Evolutionary conservation across 2,329 filamentous ascomycete genomes (phyloP), one percentile per base, ranked within the genome.

Genomic region (Calonectria naviculata): DNA sequence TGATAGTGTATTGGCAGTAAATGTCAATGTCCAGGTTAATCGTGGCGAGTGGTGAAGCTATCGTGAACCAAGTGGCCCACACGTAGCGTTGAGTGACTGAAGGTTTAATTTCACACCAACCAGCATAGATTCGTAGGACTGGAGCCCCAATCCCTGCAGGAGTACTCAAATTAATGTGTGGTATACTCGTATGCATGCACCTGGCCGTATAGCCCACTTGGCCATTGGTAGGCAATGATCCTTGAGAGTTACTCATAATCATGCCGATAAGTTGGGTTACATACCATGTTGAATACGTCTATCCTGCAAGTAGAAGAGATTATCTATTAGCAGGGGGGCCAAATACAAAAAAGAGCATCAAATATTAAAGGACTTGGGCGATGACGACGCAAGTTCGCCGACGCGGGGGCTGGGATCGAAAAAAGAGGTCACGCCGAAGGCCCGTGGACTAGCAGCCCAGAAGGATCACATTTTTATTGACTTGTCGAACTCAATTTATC

Each of bases 351-450:
- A n/a, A 29, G 15, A 60, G 41, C 41, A 46, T 54, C 31, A 52
- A 46, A 31, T 60, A 60, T 36, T 49, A n/a, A 47, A 49, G 29
- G 60, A 65, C 41, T 65, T 52, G n/a, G 41, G n/a, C 29, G 67
- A 65, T 69, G 67, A 69, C 67, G 67, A 69, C 60, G 60, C 63
- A 44, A 60, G 21, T 12, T 52, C 60, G 41, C 34, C 26, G 13
- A 65, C 63, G 61, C 61, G 49, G 61, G 47, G 60, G 67, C 17
- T 21, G 58, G 15, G 29, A n/a, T 26, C 19, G 38, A 41, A 52
- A 68, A 62, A 65, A 49, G 52, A 65, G n/a, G 38, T 49, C 60
- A 65, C n/a, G 21, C 13, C 29, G 38, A 41, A 13, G 36, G 6
- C 17, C n/a, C n/a, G 31, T 42, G 49, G 26, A 56, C 26, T 49